Evolutionary conservation across 108 stramenopile species (phyloP).

Genomic region (Nitzschia palea): DNA sequence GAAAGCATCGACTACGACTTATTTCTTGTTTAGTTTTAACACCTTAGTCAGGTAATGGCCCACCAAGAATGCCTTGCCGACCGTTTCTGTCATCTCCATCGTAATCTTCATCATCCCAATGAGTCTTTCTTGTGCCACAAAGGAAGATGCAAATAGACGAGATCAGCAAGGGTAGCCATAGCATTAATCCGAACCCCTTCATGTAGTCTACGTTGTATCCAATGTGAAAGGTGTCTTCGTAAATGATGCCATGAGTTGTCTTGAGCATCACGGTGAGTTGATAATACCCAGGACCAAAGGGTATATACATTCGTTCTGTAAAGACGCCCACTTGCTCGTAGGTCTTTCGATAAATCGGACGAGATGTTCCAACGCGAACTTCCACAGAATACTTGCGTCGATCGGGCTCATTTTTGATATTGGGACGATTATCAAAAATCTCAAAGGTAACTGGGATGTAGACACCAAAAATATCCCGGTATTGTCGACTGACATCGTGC

Average conservation of each 20-base stretch:
- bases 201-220: slow-evolving; percentile 85
- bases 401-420: slow-evolving; percentile 62
- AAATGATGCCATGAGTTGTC: slow-evolving; percentile 72
- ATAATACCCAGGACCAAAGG: slow-evolving; percentile 76
- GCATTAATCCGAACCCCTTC: slow-evolving; percentile 57
- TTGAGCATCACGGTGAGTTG: slow-evolving; percentile 51
- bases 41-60: slow-evolving; percentile 28
- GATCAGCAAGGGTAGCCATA: slow-evolving; percentile 73
- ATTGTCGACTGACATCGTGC: slow-evolving; percentile 70
- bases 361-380: slow-evolving; percentile 62
- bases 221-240: slow-evolving; percentile 78
- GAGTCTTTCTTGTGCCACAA: slow-evolving; percentile 42
- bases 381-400: slow-evolving; percentile 65
- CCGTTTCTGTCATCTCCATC: slow-evolving; percentile 32
- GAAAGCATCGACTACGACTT: no score
- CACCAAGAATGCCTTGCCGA: slow-evolving; percentile 51
- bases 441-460: slow-evolving; percentile 79
- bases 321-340: slow-evolving; percentile 66
- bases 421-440: slow-evolving; percentile 79
- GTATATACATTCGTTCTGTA: slow-evolving; percentile 74
- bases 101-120: slow-evolving; percentile 73
- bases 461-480: slow-evolving; percentile 72
- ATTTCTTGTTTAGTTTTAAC: no score
- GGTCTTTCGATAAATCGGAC: slow-evolving; percentile 39
- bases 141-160: slow-evolving; percentile 27